Conservation (phyloP, 129 eudicot species). For the Saposhnikovia divaricata region DNA sequence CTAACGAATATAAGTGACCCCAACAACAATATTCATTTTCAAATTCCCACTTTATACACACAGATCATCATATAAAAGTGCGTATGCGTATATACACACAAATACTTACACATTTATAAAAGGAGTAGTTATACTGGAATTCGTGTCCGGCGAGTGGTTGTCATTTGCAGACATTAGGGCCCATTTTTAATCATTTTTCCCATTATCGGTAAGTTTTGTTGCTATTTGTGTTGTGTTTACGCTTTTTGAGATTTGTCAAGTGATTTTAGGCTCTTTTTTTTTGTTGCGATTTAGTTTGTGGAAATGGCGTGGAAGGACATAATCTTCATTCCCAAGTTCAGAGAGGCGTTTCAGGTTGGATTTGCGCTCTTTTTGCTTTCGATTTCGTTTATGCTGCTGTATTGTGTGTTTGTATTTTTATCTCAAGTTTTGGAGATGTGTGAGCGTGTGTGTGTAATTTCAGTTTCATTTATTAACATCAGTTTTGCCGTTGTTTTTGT, state of each 20-base stretch:
- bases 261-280: not conserved
- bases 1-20: not conserved
- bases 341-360: not conserved
- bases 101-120: not conserved
- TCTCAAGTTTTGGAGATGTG: not conserved
- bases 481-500: too few relatives aligned
- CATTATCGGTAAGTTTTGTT: not conserved
- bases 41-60: not conserved
- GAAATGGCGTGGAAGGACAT: slow-evolving; percentile 1
- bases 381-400: not conserved
- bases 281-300: not conserved
- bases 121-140: not conserved
- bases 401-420: not conserved
- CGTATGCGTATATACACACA: not conserved
- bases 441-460: too few relatives aligned
- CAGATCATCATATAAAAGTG: not conserved
- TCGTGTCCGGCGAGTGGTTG: not conserved
- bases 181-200: not conserved
- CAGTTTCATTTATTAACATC: too few relatives aligned
- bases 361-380: not conserved
- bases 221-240: not conserved
- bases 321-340: not conserved
- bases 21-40: not conserved
- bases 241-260: not conserved
- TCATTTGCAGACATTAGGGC: not conserved